These are phyloP conservation scores for Diddensiella caesifluorescens DNA, from an alignment of 805 yeast species.

Conservation along the genomic window DNA sequence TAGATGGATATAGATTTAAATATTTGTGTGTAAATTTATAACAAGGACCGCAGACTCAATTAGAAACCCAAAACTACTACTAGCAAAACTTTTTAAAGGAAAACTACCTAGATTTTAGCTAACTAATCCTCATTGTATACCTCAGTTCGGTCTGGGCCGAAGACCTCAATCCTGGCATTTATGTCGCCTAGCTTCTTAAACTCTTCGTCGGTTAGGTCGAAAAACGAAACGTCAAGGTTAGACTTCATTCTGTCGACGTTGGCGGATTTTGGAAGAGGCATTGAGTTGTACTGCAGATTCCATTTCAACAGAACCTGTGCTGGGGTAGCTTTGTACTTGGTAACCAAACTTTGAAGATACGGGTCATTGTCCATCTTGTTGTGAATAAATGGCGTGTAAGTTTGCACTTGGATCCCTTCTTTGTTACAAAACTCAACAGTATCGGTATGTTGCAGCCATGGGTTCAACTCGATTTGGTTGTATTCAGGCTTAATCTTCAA, in stretches of 20 bases:
- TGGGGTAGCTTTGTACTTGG: constrained; percentile 43
- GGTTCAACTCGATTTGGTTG: constrained; percentile 78
- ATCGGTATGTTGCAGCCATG: constrained; percentile 68
- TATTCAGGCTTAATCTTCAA: constrained; percentile 56
- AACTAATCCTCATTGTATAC: too few relatives aligned
- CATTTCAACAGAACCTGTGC: constrained; percentile 66
- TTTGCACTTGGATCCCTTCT: constrained; percentile 54
- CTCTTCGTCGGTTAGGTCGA: constrained; percentile 43
- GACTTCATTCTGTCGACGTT: constrained; percentile 44
- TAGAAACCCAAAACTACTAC: too few relatives aligned
- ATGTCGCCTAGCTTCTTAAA: constrained; percentile 33
- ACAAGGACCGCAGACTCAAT: too few relatives aligned
- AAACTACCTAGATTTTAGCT: too few relatives aligned
- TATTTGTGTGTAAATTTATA: too few relatives aligned
- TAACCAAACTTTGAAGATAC: constrained; percentile 44
- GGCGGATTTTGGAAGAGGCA: constrained; percentile 64
- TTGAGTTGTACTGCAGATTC: constrained; percentile 66
- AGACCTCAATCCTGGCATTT: constrained; percentile 3
- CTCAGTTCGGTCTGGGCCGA: constrained; percentile 5
- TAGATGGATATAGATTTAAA: too few relatives aligned
- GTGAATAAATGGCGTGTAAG: constrained; percentile 66
- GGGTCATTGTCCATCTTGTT: constrained; percentile 53
- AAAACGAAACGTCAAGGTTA: constrained; percentile 50
- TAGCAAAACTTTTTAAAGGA: too few relatives aligned
- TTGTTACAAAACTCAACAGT: constrained; percentile 49